phyloP scores from a whole-genome alignment of 1,284 basidiomycete genomes.

The Phellinidium pouzarii region DNA sequence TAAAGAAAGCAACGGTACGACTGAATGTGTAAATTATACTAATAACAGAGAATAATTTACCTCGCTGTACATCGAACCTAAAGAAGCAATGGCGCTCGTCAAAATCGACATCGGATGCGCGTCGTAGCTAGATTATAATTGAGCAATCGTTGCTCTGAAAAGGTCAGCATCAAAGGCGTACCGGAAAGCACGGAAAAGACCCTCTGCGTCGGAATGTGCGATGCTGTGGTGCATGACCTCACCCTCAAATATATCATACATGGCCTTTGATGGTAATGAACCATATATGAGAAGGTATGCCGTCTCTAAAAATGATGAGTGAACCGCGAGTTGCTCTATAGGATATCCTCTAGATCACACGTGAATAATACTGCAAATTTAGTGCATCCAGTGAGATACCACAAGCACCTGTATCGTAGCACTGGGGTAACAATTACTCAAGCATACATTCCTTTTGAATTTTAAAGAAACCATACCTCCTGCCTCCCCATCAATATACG shows the following conservation, averaged over 20 bases:
- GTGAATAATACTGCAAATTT: not conserved
- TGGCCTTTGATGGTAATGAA: constrained; percentile 59
- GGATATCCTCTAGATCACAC: constrained; percentile 67
- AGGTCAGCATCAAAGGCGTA: constrained; percentile 25
- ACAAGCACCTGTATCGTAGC: constrained; percentile 58
- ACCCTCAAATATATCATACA: constrained; percentile 56
- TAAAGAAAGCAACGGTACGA: not conserved
- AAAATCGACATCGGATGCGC: constrained; percentile 87
- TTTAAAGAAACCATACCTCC: constrained; percentile 42
- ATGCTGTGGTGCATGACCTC: constrained; percentile 77
- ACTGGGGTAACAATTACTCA: constrained; percentile 40
- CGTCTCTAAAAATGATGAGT: constrained; percentile 74
- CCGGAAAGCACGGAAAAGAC: constrained; percentile 77
- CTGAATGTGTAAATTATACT: constrained; percentile 21
- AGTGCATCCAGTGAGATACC: constrained; percentile 1
- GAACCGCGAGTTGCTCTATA: constrained; percentile 79
- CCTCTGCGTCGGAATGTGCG: constrained; percentile 72
- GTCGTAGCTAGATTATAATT: constrained; percentile 53
- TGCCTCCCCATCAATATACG: constrained; percentile 82
- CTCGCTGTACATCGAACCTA: constrained; percentile 80
- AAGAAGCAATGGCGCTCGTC: constrained; percentile 76
- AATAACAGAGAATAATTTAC: constrained; percentile 76
- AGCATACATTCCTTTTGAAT: not conserved
- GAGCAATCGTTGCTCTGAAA: not conserved
- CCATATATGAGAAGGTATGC: constrained; percentile 87